Evolutionary conservation across 495 filamentous ascomycete species (phyloP).

Genomic region (Penicillium robsamsonii): DNA sequence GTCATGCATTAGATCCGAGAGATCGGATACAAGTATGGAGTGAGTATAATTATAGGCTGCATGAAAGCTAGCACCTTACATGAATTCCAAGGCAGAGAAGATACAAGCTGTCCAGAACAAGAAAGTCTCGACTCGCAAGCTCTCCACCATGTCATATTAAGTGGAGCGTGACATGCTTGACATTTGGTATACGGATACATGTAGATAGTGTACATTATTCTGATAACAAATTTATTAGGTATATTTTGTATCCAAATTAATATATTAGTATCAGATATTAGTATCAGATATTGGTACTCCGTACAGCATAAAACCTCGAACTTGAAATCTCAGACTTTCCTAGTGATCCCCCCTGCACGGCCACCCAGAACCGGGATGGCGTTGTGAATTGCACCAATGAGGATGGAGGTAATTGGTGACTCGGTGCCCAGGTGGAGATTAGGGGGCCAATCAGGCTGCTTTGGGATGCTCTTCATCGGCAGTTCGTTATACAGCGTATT

Average conservation of each 20-base stretch:
- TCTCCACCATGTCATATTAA: conserved; percentile 3
- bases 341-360: conserved; percentile 23
- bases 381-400: conserved; percentile 15
- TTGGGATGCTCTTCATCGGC: conserved; percentile 28
- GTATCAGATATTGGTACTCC: background rate
- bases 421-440: background rate
- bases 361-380: conserved; percentile 26
- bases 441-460: conserved; percentile 25
- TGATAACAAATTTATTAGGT: background rate
- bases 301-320: background rate
- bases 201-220: background rate
- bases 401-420: conserved; percentile 15
- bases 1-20: background rate
- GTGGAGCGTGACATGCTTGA: conserved; percentile 7
- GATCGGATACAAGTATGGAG: background rate
- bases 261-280: background rate
- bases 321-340: conserved; percentile 7
- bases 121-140: conserved; percentile 4
- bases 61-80: background rate
- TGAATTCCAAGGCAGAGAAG: background rate
- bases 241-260: too few relatives aligned
- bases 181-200: background rate
- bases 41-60: background rate
- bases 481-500: conserved; percentile 24
- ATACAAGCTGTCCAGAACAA: background rate